phyloP scores from a whole-genome alignment of 2,329 filamentous ascomycete species.

The Aspergillus sp. region DNA sequence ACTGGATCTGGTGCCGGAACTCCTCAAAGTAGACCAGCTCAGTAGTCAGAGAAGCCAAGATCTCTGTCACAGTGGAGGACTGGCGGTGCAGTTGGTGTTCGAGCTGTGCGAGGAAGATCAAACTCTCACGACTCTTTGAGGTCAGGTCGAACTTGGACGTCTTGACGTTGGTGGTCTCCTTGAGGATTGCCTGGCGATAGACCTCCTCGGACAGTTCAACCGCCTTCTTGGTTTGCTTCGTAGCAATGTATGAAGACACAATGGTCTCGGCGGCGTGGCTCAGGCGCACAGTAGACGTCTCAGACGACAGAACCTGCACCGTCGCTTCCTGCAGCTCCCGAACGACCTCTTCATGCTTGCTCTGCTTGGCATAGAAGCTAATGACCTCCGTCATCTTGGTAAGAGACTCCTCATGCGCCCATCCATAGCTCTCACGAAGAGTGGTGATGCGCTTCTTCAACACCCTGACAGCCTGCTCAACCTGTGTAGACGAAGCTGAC shows the following conservation, averaged over 20 bases:
- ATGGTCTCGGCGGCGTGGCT: slow-evolving; percentile 42
- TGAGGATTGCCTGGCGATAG: slow-evolving; percentile 45
- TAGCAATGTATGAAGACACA: slow-evolving; percentile 41
- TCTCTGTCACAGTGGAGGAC: slow-evolving; percentile 45
- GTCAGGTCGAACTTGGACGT: slow-evolving; percentile 41
- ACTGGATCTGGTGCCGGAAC: slow-evolving; percentile 42
- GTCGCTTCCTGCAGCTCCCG: slow-evolving; percentile 41
- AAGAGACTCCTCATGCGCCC: slow-evolving; percentile 46
- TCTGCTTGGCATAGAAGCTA: slow-evolving; percentile 39
- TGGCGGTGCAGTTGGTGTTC: slow-evolving; percentile 43
- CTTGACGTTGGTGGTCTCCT: slow-evolving; percentile 39
- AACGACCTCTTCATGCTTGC: slow-evolving; percentile 35
- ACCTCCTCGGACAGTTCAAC: slow-evolving; percentile 42
- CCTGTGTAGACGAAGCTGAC: slow-evolving; percentile 33
- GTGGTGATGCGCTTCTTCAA: slow-evolving; percentile 35
- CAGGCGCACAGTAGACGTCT: slow-evolving; percentile 36
- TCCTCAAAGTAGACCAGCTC: slow-evolving; percentile 48
- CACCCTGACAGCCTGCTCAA: slow-evolving; percentile 37
- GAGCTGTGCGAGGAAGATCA: slow-evolving; percentile 53
- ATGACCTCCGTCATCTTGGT: slow-evolving; percentile 43
- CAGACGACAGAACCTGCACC: slow-evolving; percentile 38
- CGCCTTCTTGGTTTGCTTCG: slow-evolving; percentile 38
- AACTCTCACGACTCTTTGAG: slow-evolving; percentile 38
- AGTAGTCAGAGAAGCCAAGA: slow-evolving; percentile 50
- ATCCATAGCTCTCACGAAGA: slow-evolving; percentile 40